Base-by-base conservation (phyloP, 805 yeast species). In the Naumovozyma castellii region DNA sequence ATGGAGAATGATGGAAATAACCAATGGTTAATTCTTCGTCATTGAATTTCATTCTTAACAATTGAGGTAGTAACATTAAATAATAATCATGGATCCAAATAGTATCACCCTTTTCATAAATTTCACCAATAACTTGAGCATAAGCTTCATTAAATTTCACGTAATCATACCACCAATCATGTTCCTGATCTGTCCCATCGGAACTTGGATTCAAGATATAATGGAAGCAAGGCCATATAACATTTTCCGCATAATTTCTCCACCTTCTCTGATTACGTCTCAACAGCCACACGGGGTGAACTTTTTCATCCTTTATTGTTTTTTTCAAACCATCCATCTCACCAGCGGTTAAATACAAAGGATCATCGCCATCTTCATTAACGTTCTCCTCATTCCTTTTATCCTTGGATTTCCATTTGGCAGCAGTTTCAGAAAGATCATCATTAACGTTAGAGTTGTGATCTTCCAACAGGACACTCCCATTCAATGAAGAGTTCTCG, bases 41-140 rank as follows among this genome's bases (percentile, higher is more conserved):
- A 29, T 45, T 50, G 37, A 81, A 68, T 52, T 74, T 76, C 82
- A 80, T 78, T 48, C 95, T 72, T 47, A 88, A 64, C 60, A 88
- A 69, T 55, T 82, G 92, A 2, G 97, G 97, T 42, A 88, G 66
- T 34, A 88, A 64, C 45, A 87, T 62, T 44, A 88, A 65, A 54
- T 88, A 85, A 63, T 85, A 87, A 63, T 88, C 97, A 64, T 88
- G 96, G 49, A 88, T 72, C 94, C 95, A 84, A 41, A 88, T 80
- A 31, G 88, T 71, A 59, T 88, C 97, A 28, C 98, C 99, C 3
- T 88, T 85, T 46, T 75, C 64, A 58, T 87, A 92, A 22, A 84
- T 69, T 36, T 73, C 68, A 49, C 76, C 69, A 47, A 92, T 79
- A 51, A 76, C 82, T 43, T 84, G 77, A 34, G 92, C 87, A 59